Conservation (phyloP, 225 moss, liverwort and hornwort genomes). For the Rhytidiadelphus loreus region DNA sequence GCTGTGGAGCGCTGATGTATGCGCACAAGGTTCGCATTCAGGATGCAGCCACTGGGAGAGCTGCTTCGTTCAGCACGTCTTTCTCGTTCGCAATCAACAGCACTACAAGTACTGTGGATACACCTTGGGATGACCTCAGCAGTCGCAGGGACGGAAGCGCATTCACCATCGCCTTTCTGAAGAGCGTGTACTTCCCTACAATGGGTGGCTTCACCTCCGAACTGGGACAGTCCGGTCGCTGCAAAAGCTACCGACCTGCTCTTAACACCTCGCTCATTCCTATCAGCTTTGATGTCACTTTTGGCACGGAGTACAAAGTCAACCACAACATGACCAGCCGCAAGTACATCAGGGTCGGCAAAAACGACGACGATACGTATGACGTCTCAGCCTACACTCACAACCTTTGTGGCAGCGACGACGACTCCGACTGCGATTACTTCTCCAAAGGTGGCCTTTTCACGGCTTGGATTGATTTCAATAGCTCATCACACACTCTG, state of each 20-base stretch:
- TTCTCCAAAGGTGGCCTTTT: neutral
- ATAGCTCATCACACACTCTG: neutral
- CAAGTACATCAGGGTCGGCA: neutral
- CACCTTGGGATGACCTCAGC: neutral
- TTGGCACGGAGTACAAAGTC: neutral
- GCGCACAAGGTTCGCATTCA: neutral
- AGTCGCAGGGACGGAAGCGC: neutral
- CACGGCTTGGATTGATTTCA: neutral
- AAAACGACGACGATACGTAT: neutral
- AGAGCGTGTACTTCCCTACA: neutral
- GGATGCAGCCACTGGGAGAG: neutral
- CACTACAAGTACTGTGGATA: neutral
- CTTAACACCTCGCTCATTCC: neutral
- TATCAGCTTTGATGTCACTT: neutral
- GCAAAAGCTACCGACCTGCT: neutral
- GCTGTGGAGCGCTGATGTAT: neutral
- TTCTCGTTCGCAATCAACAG: neutral
- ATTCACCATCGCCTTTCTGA: neutral
- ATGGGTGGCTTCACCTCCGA: neutral
- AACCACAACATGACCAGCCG: neutral
- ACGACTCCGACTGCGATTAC: neutral
- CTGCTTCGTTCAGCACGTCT: conserved; percentile 2
- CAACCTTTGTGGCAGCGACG: neutral
- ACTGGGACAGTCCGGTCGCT: neutral
- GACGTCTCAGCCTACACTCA: neutral